These are phyloP conservation scores for Limonium bicolor DNA, from an alignment of 148 eudicot genomes.

Conservation along the genomic window DNA sequence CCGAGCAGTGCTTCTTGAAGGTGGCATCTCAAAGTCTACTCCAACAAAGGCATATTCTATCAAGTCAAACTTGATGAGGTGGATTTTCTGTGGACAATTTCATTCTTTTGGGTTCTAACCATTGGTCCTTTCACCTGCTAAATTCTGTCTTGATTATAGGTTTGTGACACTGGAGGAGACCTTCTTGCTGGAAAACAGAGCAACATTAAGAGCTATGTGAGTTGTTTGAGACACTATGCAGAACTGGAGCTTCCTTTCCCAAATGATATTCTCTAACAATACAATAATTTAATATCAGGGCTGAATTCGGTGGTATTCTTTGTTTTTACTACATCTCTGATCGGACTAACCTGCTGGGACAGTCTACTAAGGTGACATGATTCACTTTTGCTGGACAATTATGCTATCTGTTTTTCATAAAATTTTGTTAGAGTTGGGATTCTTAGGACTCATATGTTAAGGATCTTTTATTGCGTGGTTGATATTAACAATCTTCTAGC, in stretches of 20 bases:
- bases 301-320: slow-evolving; percentile 64
- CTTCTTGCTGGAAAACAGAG: slow-evolving; percentile 69
- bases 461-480: too few species aligned
- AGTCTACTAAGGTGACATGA: slow-evolving; percentile 56
- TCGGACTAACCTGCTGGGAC: slow-evolving; percentile 60
- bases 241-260: too few species aligned
- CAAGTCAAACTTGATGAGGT: slow-evolving; percentile 71
- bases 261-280: too few species aligned
- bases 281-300: slow-evolving; percentile 24
- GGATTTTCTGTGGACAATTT: slow-evolving; percentile 10
- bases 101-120: neutral
- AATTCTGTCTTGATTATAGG: slow-evolving; percentile 23
- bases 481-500: too few species aligned
- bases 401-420: neutral
- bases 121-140: slow-evolving; percentile 2
- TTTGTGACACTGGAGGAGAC: slow-evolving; percentile 84
- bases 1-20: slow-evolving; percentile 68
- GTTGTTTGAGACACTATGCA: slow-evolving; percentile 12
- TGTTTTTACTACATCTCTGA: slow-evolving; percentile 72
- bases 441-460: too few species aligned
- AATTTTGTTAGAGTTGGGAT: too few species aligned
- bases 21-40: slow-evolving; percentile 70
- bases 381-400: neutral
- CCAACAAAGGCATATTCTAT: slow-evolving; percentile 40
- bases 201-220: slow-evolving; percentile 79